Evolutionary conservation across 805 yeast species (phyloP), one percentile per base, ranked within the genome.

Genomic region (Cyberlindnera saturnus): DNA sequence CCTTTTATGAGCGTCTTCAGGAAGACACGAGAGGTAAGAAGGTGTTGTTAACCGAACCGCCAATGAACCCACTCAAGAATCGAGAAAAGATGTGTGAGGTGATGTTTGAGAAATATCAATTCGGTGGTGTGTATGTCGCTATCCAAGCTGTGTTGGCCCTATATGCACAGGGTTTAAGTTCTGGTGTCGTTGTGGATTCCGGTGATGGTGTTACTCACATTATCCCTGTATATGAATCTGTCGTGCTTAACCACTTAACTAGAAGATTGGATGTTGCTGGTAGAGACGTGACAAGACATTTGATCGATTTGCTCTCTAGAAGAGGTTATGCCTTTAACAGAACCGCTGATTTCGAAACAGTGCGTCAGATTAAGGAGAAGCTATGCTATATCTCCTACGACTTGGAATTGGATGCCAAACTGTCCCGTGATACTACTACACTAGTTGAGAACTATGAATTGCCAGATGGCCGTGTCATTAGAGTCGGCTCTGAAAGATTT

Each of bases 141-240:
- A 88, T 87, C 59, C 97, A 91, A 71, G 98, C 98, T 3, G 99
- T 93, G n/a, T 75, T 93, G 59, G 98, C 98, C 0, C 74, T 93
- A 43, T 93, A 93, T 57, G 98, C 98, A 2, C 98, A 93, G 68
- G 98, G 98, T 48, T 74, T 91, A 55, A 83, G 95, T 20, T 86
- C 96, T 0, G 99, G 99, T 56, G 98, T 93, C 16, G 99, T 93
- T 45, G 98, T 93, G 18, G 99, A 93, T 65, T 88, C 96, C 4
- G 99, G 99, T 60, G 98, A 90, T 63, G 98, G 98, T 67, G 99
- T 91, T 38, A 93, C 99, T 4, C 99, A 93, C 62, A 84, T 93
- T 65, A 97, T 93, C 35, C 99, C 99, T 18, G 99, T 93, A 33
- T 93, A 93, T 64, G 98, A 93, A 67, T 83, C 95, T 5, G 96